phyloP scores from a whole-genome alignment of 257 asterid genomes.

The Lavandula angustifolia region DNA sequence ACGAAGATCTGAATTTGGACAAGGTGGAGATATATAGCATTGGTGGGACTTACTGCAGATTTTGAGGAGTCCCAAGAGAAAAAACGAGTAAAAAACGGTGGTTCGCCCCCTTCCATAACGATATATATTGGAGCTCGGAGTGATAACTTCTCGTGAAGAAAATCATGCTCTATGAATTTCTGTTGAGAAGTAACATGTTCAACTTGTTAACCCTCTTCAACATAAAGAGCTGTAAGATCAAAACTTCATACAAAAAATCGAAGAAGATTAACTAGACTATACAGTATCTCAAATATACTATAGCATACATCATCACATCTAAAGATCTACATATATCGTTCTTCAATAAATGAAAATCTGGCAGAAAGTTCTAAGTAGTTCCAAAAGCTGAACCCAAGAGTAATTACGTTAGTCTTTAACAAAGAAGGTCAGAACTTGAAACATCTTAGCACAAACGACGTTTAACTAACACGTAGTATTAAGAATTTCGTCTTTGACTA shows the following conservation, averaged over 20 bases:
- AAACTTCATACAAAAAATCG: not conserved
- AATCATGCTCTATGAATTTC: constrained; percentile 87
- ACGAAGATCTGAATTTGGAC: constrained; percentile 12
- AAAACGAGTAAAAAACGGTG: constrained; percentile 84
- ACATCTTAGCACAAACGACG: too few species aligned
- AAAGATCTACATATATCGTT: too few species aligned
- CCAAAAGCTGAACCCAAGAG: too few species aligned
- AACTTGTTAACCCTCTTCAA: constrained; percentile 13
- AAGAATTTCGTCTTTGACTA: too few species aligned
- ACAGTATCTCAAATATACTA: too few species aligned
- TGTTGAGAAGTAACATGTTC: constrained; percentile 38
- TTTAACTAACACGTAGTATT: too few species aligned
- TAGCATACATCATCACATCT: too few species aligned
- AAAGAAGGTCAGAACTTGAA: too few species aligned
- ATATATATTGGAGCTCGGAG: constrained; percentile 71
- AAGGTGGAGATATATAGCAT: constrained; percentile 18
- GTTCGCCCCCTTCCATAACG: constrained; percentile 91
- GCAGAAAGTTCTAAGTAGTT: too few species aligned
- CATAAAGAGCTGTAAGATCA: constrained; percentile 11
- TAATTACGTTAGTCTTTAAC: too few species aligned
- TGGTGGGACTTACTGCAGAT: constrained; percentile 62
- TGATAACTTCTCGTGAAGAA: constrained; percentile 82
- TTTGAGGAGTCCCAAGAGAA: constrained; percentile 88
- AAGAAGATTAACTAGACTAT: not conserved
- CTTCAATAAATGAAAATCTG: too few species aligned